Percentiles rank a stretch among this genome's conserved stretches.
phyloP scores from a whole-genome alignment of 768 basidiomycete species.

The Naganishia randhawae region DNA sequence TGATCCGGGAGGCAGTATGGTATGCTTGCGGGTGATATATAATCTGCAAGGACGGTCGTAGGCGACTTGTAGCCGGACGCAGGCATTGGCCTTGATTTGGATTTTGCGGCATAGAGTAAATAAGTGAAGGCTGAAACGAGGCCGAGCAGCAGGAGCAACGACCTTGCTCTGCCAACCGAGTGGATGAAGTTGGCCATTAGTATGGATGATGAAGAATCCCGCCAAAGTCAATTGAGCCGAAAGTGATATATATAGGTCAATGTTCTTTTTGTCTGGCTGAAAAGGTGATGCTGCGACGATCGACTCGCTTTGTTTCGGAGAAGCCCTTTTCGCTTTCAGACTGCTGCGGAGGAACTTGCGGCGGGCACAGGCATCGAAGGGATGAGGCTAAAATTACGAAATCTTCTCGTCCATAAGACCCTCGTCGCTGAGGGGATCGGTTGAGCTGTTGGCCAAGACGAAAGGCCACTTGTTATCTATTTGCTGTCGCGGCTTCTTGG shows the following conservation, averaged over 20 bases:
- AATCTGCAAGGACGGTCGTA: background rate
- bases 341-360: too few species aligned
- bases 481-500: too few species aligned
- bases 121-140: background rate
- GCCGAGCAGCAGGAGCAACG: background rate
- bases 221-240: background rate
- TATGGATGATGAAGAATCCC: background rate
- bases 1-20: slow-evolving; percentile 16
- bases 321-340: too few species aligned
- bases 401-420: too few species aligned
- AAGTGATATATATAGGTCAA: background rate
- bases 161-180: background rate
- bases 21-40: slow-evolving; percentile 12
- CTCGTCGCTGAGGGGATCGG: too few species aligned
- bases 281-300: background rate
- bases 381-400: too few species aligned
- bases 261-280: background rate
- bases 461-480: too few species aligned
- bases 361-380: too few species aligned
- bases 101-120: background rate
- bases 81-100: background rate
- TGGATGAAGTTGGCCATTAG: background rate
- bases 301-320: too few species aligned
- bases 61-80: slow-evolving; percentile 3
- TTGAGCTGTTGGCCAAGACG: too few species aligned